Evolutionary conservation across 345 rosid genomes (phyloP), one percentile per base, ranked within the genome.

Genomic region (Hibiscus trionum): DNA sequence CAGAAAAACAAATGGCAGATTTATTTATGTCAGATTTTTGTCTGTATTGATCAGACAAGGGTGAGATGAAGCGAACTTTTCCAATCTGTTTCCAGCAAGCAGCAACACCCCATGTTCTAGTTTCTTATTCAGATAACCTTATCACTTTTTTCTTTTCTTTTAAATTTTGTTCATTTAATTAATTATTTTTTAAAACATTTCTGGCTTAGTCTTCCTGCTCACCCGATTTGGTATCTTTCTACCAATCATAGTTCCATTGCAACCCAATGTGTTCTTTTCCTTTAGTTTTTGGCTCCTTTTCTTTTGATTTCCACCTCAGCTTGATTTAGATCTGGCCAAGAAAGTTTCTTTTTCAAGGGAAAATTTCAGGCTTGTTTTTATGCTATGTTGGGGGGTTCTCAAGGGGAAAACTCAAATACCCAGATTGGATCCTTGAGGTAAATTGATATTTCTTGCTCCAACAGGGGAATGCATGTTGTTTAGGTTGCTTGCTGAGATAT

Each of bases 51-150:
- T 33, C 59, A 31, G 31, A 66, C 26, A 11, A 16, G 14, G 15
- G 24, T 2, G 53, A 67, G 66, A 52, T 76, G 75, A 55, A 60
- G 31, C 74, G 62, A 69, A 49, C 73, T 77, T 76, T 82, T 83
- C 80, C 82, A 73, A 77, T 79, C 79, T 80, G 81, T 80, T 83
- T 79, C 82, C 33, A 31, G 33, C 31, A 29, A 29, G 3, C 82
- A 84, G 15, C 80, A 63, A 81, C 86, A 80, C 44, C 81, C 88
- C 88, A 84, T 86, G 86, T 85, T 88, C 84, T 63, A 8, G 53
- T 73, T 81, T 65, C 72, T 73, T 74, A 24, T 75, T 74, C 66
- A 74, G 82, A 81, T 81, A 80, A 75, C 72, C 74, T 74, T 72
- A 77, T 81, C 81, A 74, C 1, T 78, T 4, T 47, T 11, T 2